Base-by-base conservation (phyloP, 257 asterid species). In the Buddleja alternifolia region DNA sequence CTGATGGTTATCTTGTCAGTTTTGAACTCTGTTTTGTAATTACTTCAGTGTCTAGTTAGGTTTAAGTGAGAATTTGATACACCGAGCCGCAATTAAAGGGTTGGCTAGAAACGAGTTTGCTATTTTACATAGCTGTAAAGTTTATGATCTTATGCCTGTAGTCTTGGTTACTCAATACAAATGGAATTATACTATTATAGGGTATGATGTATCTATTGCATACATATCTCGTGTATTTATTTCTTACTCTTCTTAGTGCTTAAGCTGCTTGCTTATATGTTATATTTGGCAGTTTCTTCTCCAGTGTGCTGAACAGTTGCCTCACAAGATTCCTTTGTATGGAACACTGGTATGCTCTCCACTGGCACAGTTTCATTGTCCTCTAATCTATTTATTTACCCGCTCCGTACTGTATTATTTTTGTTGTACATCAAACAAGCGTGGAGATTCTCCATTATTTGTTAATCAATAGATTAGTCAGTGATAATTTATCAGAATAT, bases 251-350 rank as follows among this genome's bases (percentile, higher is more conserved):
- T 70, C 37, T 55, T 32, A 40, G 29, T 62, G 69, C 54, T 41
- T 29, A 60, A 47, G 54, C 29, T 70, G 56, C 32, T 14, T 75
- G 58, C 60, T 66, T 78, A 40, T 60, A 20, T 50, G 4, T 67
- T 69, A 58, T 59, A 14, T 69, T 6, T 70, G 73, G 93, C 92
- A 91, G 97, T 90, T 87, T 83, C 91, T 94, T 73, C 90, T 94
- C 66, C 85, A 91, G 79, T 91, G 99, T 75, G 96, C 96, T 23
- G 97, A 91, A 78, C 95, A 91, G 83, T 79, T 94, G 84, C 97
- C 99, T 66, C 99, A 94, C 90, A 94, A 94, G 87, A 80, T 85
- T 63, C 96, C 99, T 47, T 75, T 91, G 46, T 94, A 94, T 67
- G 99, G 97, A 73, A 91, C 99, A 2, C 73, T 94, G 99, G 99